Evolutionary conservation across 1,139 yeast species (phyloP).

Genomic region (Suhomyces taliae): DNA sequence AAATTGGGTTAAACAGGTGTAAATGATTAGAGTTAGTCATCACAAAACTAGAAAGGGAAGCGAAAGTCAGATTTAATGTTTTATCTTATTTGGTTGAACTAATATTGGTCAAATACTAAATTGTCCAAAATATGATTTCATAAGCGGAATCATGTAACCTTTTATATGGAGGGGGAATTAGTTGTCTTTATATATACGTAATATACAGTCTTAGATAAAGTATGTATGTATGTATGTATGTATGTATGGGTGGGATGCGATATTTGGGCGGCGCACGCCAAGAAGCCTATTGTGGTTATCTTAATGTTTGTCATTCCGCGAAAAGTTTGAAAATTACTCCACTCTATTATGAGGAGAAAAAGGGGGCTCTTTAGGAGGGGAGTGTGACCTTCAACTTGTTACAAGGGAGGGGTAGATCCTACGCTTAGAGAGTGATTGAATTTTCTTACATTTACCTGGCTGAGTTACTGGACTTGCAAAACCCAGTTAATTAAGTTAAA

Average conservation of each 20-base stretch:
- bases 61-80: neutral
- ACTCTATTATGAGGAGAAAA: conserved; percentile 4
- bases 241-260: no score
- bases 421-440: neutral
- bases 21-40: conserved; percentile 4
- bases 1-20: conserved; percentile 1
- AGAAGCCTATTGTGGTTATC: conserved; percentile 1
- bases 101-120: no score
- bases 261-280: conserved; percentile 1
- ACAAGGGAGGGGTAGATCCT: neutral
- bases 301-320: conserved; percentile 1
- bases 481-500: no score
- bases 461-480: no score
- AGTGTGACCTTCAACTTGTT: neutral
- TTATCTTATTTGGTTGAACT: no score
- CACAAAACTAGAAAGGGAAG: neutral
- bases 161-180: no score
- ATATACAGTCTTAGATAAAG: no score
- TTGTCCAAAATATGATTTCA: no score
- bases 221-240: no score
- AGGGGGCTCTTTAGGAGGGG: conserved; percentile 3
- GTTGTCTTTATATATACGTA: no score
- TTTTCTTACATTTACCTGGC: no score
- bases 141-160: no score
- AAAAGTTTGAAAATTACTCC: conserved; percentile 2